Base-by-base conservation (phyloP, 352 stramenopile genomes). In the Phytophthora cactorum region DNA sequence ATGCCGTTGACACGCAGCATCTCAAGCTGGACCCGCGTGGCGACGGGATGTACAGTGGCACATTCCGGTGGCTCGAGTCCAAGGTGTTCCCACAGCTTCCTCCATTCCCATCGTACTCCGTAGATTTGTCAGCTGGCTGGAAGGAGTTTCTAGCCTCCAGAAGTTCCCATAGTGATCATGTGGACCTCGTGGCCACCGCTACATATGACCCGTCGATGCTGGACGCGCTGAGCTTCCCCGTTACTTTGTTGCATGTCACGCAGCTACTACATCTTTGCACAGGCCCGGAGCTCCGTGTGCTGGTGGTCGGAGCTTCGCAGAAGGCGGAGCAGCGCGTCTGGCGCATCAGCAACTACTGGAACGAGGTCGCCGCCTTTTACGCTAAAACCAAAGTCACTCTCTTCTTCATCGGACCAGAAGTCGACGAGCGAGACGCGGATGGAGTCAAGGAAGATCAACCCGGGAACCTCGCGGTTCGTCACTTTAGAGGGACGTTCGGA, bases 41-140 rank as follows among this genome's bases (percentile, higher is more conserved):
- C 44, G 83, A 92, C 29, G 86, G 86, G 12, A 82, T 93, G 80
- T 93, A 92, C 77, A 91, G 80, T 63, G 86, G 86, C 47, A 90
- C 84, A 15, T 93, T 93, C 62, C 82, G 86, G 45, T 93, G 86
- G 83, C 79, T 83, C 51, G 84, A 92, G 47, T 72, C 72, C 57
- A 91, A 92, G 59, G 17, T 41, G 9, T 92, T 91, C 34, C 76
- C 81, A 2, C 25, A 41, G 10, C 65, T 91, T 7, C 82, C 83
- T 11, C 25, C 31, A 0, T 71, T 64, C 25, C 53, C 70, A 34
- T 59, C 49, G 41, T 57, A 43, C 10, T 4, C 9, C 8, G 56
- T 80, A 25, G 60, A 69, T 22, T 64, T 84, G 14, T 51, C 52
- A 0, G 65, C 44, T 15, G 83, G 82, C 0, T 93, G 86, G 86